phyloP scores from a whole-genome alignment of 164 flowering plant species.

The Sedum album region DNA sequence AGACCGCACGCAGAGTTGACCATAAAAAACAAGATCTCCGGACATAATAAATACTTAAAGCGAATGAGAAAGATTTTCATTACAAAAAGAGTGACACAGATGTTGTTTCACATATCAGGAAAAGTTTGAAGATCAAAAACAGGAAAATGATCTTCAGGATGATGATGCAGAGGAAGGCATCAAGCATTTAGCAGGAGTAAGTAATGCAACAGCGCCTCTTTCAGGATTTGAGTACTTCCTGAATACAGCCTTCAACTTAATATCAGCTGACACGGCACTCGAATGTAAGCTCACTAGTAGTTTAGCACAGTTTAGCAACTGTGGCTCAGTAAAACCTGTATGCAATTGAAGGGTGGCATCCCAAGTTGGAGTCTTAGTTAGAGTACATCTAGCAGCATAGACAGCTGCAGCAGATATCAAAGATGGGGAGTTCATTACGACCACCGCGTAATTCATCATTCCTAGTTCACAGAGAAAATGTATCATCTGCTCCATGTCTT shows the following conservation, averaged over 20 bases:
- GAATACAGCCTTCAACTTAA: slow-evolving; percentile 29
- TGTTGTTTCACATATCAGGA: too few species aligned
- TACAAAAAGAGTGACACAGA: too few species aligned
- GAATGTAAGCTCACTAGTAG: slow-evolving; percentile 24
- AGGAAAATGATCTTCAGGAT: too few species aligned
- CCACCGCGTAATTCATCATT: slow-evolving; percentile 25
- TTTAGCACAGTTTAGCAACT: slow-evolving; percentile 41
- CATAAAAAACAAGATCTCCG: too few species aligned
- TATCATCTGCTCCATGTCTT: slow-evolving; percentile 43
- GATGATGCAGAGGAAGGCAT: neutral
- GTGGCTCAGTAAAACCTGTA: slow-evolving; percentile 47
- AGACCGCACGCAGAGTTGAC: too few species aligned
- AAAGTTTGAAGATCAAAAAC: too few species aligned
- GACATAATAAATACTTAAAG: too few species aligned
- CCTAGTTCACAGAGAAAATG: slow-evolving; percentile 49
- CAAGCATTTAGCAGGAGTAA: slow-evolving; percentile 22
- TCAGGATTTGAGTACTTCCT: slow-evolving; percentile 25
- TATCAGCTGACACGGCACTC: slow-evolving; percentile 24
- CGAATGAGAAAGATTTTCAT: too few species aligned
- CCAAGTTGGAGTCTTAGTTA: slow-evolving; percentile 43
- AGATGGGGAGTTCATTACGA: slow-evolving; percentile 22
- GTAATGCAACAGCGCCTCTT: slow-evolving; percentile 28
- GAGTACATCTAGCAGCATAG: slow-evolving; percentile 49
- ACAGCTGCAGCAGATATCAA: slow-evolving; percentile 58
- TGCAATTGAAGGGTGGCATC: slow-evolving; percentile 47